phyloP scores from a whole-genome alignment of 495 filamentous ascomycete species.

The Lophiostoma macrostomum region DNA sequence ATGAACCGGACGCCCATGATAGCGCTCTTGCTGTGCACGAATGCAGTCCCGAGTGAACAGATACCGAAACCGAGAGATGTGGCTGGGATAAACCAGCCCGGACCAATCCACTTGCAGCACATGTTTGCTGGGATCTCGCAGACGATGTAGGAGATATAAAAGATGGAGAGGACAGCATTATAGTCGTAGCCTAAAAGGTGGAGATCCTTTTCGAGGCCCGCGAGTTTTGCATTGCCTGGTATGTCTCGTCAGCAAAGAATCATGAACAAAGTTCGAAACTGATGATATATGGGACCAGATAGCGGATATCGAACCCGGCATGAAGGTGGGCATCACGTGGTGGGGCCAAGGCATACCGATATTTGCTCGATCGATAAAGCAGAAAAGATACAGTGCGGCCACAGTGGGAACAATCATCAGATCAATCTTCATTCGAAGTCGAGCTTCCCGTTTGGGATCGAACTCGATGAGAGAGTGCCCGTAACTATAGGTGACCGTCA shows the following conservation, averaged over 20 bases:
- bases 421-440: constrained; percentile 48
- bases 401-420: constrained; percentile 49
- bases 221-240: constrained; percentile 50
- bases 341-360: constrained; percentile 33
- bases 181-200: constrained; percentile 36
- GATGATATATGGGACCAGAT: neutral
- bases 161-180: constrained; percentile 35
- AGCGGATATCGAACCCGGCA: no score
- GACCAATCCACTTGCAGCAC: constrained; percentile 50
- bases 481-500: constrained; percentile 41
- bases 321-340: no score
- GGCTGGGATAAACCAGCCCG: constrained; percentile 51
- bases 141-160: constrained; percentile 39
- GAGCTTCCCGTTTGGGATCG: constrained; percentile 58
- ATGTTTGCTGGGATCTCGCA: constrained; percentile 44
- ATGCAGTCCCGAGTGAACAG: constrained; percentile 48
- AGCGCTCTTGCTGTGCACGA: constrained; percentile 45
- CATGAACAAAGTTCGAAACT: neutral
- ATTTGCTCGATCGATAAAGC: constrained; percentile 50
- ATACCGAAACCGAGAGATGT: constrained; percentile 51
- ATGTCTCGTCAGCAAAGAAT: neutral
- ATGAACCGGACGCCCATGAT: constrained; percentile 51
- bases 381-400: constrained; percentile 51
- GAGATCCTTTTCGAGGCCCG: constrained; percentile 48
- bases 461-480: constrained; percentile 56